Base-by-base conservation (phyloP, 176 grass and related monocot species). In the Zoysia japonica region DNA sequence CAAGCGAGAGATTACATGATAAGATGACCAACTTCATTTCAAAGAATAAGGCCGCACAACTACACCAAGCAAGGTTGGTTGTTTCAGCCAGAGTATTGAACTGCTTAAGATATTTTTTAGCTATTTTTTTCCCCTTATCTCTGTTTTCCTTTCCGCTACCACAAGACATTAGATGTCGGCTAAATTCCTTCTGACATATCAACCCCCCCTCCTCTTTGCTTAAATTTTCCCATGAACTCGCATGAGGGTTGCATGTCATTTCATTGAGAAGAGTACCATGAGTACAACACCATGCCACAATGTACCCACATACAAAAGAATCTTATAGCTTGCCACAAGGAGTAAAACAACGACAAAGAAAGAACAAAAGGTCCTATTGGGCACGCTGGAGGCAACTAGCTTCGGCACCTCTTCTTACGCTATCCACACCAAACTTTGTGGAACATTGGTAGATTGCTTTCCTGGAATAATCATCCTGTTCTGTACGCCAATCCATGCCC, bases 11-110 rank as follows among this genome's bases (percentile, higher is more conserved):
- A 72, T 78, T 97, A 48, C 95, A 97, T 77, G 91, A 97, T 59
- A 97, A 97, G 85, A 97, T 97, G 95, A 97, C 86, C 61, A 92
- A 88, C 76, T 97, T 97, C 68, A 75, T 97, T 78, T 90, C 88
- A 17, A 97, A 97, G 68, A 97, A 97, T 86, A 97, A 94, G 90
- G 95, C 91, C 63, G 95, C 91, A 43, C 95, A 97, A 72, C 75
- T 94, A 19, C 91, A 97, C 56, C 85, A 90, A 72, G 70, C 85
- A 78, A 94, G 89, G 89, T 85, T 78, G 71, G 78, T 87, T 49
- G 45, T 57, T 72, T 71, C 28, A 51, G 49, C 62, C n/a, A 59
- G 44, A 72, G 6, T 56, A 79, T 42, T 78, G 44, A 67, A 53
- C 37, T 42, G 20, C 35, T 37, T 65, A 20, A 3, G 76, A 78